These are phyloP conservation scores for Hemerocallis citrina DNA, from an alignment of 106 monocot species.

Conservation along the genomic window DNA sequence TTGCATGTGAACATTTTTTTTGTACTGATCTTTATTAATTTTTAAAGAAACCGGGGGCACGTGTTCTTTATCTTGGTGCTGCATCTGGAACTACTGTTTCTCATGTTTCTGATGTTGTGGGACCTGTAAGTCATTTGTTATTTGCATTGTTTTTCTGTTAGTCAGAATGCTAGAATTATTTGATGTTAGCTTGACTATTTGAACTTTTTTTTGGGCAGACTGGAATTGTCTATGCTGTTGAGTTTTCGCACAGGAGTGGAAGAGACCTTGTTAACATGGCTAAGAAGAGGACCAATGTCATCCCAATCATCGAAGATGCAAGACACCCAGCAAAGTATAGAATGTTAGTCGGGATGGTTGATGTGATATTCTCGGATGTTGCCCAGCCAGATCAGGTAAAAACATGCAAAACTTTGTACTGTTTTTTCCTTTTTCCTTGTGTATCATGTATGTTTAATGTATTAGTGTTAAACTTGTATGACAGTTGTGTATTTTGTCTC, in stretches of 20 bases:
- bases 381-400: constrained; percentile 99
- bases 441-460: too few relatives aligned
- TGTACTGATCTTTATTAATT: too few relatives aligned
- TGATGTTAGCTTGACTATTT: background rate
- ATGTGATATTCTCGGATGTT: constrained; percentile 99
- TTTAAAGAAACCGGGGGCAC: constrained; percentile 58
- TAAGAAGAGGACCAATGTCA: constrained; percentile 90
- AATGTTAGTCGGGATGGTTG: constrained; percentile 98
- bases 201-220: constrained; percentile 38
- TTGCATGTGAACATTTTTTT: too few relatives aligned
- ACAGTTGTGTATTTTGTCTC: too few relatives aligned
- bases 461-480: too few relatives aligned
- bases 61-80: constrained; percentile 88
- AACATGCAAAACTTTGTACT: too few relatives aligned
- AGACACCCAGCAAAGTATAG: constrained; percentile 94
- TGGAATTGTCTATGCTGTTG: constrained; percentile 95
- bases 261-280: constrained; percentile 98
- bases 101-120: constrained; percentile 96
- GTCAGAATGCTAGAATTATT: background rate
- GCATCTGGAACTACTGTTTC: constrained; percentile 96
- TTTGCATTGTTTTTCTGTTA: background rate
- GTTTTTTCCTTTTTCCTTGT: too few relatives aligned
- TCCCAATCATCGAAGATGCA: constrained; percentile 97
- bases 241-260: constrained; percentile 96
- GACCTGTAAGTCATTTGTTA: constrained; percentile 56